phyloP scores from a whole-genome alignment of 441 rosid genomes.

The Jatropha podagrica region DNA sequence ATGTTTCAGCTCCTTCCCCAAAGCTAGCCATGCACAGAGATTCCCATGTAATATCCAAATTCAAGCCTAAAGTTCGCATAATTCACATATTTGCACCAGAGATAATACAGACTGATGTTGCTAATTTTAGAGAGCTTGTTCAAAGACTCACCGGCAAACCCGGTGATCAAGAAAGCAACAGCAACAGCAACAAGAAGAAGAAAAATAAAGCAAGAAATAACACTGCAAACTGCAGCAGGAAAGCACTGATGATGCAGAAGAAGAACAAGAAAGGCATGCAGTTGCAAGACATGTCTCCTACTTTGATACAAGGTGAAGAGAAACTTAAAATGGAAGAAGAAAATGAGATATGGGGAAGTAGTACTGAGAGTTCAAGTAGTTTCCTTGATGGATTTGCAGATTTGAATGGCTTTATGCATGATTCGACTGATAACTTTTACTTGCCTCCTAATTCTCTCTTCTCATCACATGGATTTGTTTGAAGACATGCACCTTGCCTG shows the following conservation, averaged over 20 bases:
- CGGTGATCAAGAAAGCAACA: constrained; percentile 10
- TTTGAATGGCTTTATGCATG: constrained; percentile 25
- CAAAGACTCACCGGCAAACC: constrained; percentile 81
- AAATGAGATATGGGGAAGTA: constrained; percentile 13
- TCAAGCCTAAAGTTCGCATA: constrained; percentile 63
- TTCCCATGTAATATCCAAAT: constrained; percentile 31
- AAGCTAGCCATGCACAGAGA: constrained; percentile 28
- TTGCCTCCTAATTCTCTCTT: constrained; percentile 9
- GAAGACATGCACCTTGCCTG: constrained; percentile 11
- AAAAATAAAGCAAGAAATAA: background rate
- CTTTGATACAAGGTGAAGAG: constrained; percentile 7
- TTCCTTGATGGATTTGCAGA: constrained; percentile 25
- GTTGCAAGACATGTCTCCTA: constrained; percentile 12
- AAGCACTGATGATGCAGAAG: background rate
- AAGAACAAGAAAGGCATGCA: constrained; percentile 6
- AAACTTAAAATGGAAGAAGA: constrained; percentile 23
- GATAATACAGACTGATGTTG: constrained; percentile 81
- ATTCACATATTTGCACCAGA: constrained; percentile 85
- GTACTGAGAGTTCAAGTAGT: constrained; percentile 11
- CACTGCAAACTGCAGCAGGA: background rate
- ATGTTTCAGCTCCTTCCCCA: constrained; percentile 16
- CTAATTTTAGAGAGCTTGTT: constrained; percentile 76
- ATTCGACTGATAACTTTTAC: constrained; percentile 9
- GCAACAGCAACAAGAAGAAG: background rate
- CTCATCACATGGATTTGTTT: constrained; percentile 16